Percentiles rank a stretch among this genome's conserved stretches.
Evolutionary conservation across 495 filamentous ascomycete genomes (phyloP).

Genomic region (Lophiostoma macrostomum): DNA sequence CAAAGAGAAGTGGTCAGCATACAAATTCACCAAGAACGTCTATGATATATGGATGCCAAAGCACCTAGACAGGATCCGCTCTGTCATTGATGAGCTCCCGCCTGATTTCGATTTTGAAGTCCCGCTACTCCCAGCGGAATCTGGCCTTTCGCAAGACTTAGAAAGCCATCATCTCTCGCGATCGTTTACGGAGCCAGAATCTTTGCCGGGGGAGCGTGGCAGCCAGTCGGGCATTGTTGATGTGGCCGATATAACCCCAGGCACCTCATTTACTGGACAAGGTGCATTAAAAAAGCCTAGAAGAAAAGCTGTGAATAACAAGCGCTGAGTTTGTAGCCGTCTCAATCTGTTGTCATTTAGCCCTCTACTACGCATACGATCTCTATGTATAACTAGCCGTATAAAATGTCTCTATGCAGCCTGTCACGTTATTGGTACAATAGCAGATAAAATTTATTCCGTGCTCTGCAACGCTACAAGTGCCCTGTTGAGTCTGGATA

Average conservation of each 20-base stretch:
- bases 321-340: conserved; percentile 11
- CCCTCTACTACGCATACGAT: conserved; percentile 13
- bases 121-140: neutral
- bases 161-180: conserved; percentile 8
- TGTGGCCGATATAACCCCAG: conserved; percentile 10
- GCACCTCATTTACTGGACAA: conserved; percentile 17
- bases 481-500: conserved; percentile 16
- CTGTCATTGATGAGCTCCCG: conserved; percentile 6
- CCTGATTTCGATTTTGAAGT: conserved; percentile 14
- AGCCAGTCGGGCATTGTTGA: conserved; percentile 6
- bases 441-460: conserved; percentile 17
- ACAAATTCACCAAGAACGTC: conserved; percentile 10
- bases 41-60: conserved; percentile 15
- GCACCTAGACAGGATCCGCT: conserved; percentile 12
- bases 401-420: too few relatives aligned
- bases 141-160: neutral
- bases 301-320: conserved; percentile 10
- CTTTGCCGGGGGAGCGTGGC: conserved; percentile 8
- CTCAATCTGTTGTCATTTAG: conserved; percentile 15
- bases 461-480: conserved; percentile 17
- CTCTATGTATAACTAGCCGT: conserved; percentile 17
- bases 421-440: too few relatives aligned
- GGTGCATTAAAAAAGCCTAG: conserved; percentile 14
- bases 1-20: conserved; percentile 9
- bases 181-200: conserved; percentile 11